Evolutionary conservation across 768 basidiomycete genomes (phyloP), one percentile per base, ranked within the genome.

Genomic region (Fomitopsis serialis): DNA sequence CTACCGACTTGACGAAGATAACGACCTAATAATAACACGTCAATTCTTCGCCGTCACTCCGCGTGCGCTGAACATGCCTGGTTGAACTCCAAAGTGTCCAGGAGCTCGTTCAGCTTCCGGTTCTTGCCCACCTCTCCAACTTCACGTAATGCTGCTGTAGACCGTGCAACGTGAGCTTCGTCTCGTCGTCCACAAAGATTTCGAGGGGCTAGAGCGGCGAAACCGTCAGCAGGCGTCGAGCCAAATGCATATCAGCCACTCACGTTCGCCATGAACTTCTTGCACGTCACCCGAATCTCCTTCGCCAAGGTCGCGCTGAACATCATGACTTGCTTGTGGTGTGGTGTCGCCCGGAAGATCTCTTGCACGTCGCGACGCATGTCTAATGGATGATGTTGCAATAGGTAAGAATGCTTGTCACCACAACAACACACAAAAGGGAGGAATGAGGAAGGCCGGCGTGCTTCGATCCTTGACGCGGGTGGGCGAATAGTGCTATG

Each of bases 271-370:
- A 99, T 99, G 71, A 99, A 99, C 69, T 99, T 98, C 76, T 98
- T 98, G 84, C 97, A 99, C 0, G 97, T 98, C 7, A 86, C 80
- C 53, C 97, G 81, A 54, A 99, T 96, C 60, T 98, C 97, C 78
- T 99, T 98, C 53, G 92, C 85, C 56, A 99, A 74, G 1, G 97
- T 99, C 37, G 97, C 97, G 63, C 93, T 96, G 79, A 99, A 99
- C 97, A 99, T 99, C 97, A 99, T 99, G 61, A 99, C 97, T 79
- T 99, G 96, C 78, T 99, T 99, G 81, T 97, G 94, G 72, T 97
- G 96, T 48, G 97, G 97, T 19, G 97, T 98, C 17, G 92, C 82
- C 64, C 96, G 88, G 83, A 98, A 99, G 65, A 99, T 98, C 77
- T 99, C 97, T 84, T 99, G 97, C 59, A 99, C 96, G 70, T 99